Evolutionary conservation across 176 grass and related monocot species (phyloP), one percentile per base, ranked within the genome.

Genomic region (Paspalum notatum): DNA sequence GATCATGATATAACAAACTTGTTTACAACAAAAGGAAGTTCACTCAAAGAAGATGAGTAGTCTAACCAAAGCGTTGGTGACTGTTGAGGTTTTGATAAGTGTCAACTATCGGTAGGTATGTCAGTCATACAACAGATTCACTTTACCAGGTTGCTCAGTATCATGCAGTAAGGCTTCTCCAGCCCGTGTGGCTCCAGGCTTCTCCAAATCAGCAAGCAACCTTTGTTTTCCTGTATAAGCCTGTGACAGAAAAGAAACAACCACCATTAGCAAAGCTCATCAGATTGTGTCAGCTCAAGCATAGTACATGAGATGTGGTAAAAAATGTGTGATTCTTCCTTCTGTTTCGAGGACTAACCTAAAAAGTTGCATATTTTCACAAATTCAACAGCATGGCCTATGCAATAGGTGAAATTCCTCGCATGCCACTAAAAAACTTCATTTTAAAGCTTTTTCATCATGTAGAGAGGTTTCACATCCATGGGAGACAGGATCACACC

Each of bases 21-120:
- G 56, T 45, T 87, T 85, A 71, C 77, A 81, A 47, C 54, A 72
- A 56, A 71, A 2, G 53, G 51, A 63, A 5, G 39, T 26, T 41
- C 44, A 55, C 45, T 20, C 54, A n/a, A 24, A 2, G 14, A 20
- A 5, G 42, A 46, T 18, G 10, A 15, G 32, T 66, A 25, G 48
- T 32, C 58, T 57, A 18, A 57, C 25, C 57, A 83, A 4, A 52
- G 61, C 41, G 12, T 12, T 46, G 13, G 57, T 60, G 57, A 60
- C 15, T 61, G 4, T 18, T 67, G 50, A 58, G 8, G 59, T 74
- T 74, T 74, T 61, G 18, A 61, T 80, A 12, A 15, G 10, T 60
- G 32, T 44, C 53, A 67, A 25, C 26, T 51, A 53, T 38, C 10
- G 1, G 27, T 15, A 56, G 5, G 43, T 79, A 53, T 40, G n/a